phyloP scores from a whole-genome alignment of 2,329 filamentous ascomycete species.

The Moelleriella libera region DNA sequence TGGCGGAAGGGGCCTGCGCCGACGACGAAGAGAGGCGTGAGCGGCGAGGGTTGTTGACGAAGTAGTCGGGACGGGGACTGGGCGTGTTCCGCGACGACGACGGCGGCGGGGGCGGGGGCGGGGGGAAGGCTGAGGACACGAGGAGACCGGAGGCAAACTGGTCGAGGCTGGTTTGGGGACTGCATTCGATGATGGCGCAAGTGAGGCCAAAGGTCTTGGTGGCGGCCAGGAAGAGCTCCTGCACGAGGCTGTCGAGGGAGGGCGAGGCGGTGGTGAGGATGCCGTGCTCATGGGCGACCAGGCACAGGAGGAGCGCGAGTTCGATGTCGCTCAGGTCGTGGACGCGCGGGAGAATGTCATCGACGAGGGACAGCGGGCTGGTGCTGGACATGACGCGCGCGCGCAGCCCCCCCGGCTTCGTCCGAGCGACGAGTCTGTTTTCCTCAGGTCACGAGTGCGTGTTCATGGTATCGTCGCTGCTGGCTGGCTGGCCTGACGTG shows the following conservation, averaged over 20 bases:
- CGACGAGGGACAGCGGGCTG: not conserved
- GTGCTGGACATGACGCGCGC: not conserved
- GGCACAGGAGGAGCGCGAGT: conserved; percentile 68
- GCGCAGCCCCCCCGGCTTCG: no score
- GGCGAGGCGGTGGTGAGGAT: conserved; percentile 61
- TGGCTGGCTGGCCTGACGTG: no score
- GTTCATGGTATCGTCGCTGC: no score
- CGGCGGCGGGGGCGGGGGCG: no score
- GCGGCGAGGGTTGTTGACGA: conserved; percentile 10
- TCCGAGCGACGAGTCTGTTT: no score
- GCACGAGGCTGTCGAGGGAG: conserved; percentile 51
- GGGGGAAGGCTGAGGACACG: conserved; percentile 7
- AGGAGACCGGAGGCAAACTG: conserved; percentile 66
- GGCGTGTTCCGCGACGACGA: no score
- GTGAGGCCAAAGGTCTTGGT: conserved; percentile 58
- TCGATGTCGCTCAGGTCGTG: conserved; percentile 77
- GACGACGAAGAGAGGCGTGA: conserved; percentile 13
- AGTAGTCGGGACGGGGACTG: conserved; percentile 13
- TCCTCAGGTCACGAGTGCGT: no score
- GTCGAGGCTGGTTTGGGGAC: conserved; percentile 59
- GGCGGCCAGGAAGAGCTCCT: conserved; percentile 61
- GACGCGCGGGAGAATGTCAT: conserved; percentile 46
- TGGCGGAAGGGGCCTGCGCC: conserved; percentile 12
- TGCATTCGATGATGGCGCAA: conserved; percentile 59
- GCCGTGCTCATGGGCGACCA: conserved; percentile 75